Base-by-base conservation (phyloP, 2,329 filamentous ascomycete species). In the Ophiosphaerella narmari region DNA sequence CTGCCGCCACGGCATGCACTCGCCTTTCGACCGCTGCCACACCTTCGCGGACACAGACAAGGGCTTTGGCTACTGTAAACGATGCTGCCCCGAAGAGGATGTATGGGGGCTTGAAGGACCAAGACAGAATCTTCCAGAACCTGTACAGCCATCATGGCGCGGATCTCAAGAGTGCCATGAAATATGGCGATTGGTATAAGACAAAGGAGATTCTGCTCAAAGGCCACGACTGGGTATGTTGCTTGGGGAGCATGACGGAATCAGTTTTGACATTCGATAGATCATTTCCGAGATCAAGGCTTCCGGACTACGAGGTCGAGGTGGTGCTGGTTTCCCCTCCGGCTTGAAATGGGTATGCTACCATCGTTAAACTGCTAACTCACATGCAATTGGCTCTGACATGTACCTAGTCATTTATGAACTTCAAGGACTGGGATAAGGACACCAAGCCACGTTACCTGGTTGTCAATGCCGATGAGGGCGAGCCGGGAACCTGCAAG, bases 381-480 rank as follows among this genome's bases (percentile, higher is more conserved):
- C 31, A n/a, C 32, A 29, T 33, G 23, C 16, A 16, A 14, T 32
- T 13, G 12, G 18, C 54, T 50, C 62, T 67, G 51, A 67, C 68
- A 43, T 58, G 52, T 57, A 39, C 29, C 36, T 70, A 96, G 91
- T 97, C 92, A 42, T 99, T 99, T 78, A 99, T 99, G 94, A 99
- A 99, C 83, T 92, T 93, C 82, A 97, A 97, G 79, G 94, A 91
- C 68, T 99, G 94, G 94, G 93, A 99, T 70, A 96, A 99, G 80
- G 94, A 97, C 75, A 88, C 77, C 67, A 96, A 96, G 78, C 94
- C 94, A 60, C 87, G 94, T 70, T 99, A 99, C 73, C 82, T 99
- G 47, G 93, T 99, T 55, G 91, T 99, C 80, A 99, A 99, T 72
- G 94, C 94, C 63, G 94, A 99, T 75, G 94, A 99, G 80, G 94